Evolutionary conservation across 345 rosid species (phyloP).

Genomic region (Hibiscus trionum): DNA sequence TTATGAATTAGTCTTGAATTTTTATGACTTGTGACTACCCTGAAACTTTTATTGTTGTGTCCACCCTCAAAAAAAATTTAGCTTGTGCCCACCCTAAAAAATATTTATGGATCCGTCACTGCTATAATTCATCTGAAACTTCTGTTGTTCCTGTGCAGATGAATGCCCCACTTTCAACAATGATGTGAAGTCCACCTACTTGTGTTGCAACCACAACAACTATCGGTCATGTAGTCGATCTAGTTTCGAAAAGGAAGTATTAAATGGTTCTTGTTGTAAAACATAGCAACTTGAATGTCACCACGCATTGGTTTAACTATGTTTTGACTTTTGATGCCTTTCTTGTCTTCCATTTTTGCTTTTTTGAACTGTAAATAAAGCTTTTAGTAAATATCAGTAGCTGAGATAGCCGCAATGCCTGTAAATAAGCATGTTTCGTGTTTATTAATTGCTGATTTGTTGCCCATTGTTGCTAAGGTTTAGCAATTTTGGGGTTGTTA

Average conservation of each 20-base stretch:
- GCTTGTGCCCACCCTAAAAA: too few species aligned
- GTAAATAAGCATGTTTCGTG: not conserved
- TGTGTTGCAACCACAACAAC: constrained; percentile 51
- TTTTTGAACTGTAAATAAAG: not conserved
- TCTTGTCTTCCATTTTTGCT: not conserved
- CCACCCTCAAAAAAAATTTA: too few species aligned
- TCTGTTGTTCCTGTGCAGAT: constrained; percentile 32
- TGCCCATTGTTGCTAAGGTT: not conserved
- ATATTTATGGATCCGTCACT: too few species aligned
- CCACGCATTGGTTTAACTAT: constrained; percentile 14
- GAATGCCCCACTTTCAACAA: constrained; percentile 40
- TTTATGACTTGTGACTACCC: too few species aligned
- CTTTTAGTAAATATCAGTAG: not conserved
- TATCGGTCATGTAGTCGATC: constrained; percentile 46
- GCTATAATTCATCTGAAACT: not conserved
- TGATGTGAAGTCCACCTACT: constrained; percentile 75
- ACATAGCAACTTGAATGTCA: constrained; percentile 23
- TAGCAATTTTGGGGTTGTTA: not conserved
- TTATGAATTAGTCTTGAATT: too few species aligned
- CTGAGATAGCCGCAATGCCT: not conserved
- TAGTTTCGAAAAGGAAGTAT: constrained; percentile 50
- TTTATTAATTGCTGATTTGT: not conserved
- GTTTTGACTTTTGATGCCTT: not conserved
- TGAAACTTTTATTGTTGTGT: too few species aligned
- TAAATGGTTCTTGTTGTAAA: constrained; percentile 57